These are phyloP conservation scores for Agrocybe pediades DNA, from an alignment of 768 basidiomycete species.

Conservation along the genomic window DNA sequence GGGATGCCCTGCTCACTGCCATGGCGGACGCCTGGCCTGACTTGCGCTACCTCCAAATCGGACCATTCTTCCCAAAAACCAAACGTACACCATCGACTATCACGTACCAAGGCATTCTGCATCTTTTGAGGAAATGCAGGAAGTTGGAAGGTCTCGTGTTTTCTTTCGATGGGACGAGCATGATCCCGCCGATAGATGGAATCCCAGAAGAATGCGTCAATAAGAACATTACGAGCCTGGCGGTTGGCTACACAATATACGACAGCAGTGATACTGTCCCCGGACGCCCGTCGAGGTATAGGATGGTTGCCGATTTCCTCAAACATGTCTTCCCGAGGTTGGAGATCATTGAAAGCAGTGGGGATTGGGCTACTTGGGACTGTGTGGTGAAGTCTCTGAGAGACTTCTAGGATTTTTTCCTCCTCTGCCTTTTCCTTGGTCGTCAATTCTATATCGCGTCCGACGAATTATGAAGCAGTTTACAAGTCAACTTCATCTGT, in stretches of 20 bases:
- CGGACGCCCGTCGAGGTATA: not conserved
- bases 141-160: constrained; percentile 5
- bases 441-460: too few relatives aligned
- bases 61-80: constrained; percentile 8
- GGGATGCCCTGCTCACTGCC: constrained; percentile 7
- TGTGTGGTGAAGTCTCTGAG: too few relatives aligned
- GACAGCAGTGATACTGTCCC: not conserved
- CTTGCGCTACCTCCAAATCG: constrained; percentile 10
- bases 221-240: constrained; percentile 9
- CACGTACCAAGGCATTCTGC: constrained; percentile 8
- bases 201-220: constrained; percentile 4
- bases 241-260: constrained; percentile 5
- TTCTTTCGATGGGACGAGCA: constrained; percentile 6
- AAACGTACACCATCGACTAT: not conserved
- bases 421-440: too few relatives aligned
- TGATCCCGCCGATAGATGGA: not conserved
- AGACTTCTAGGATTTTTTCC: too few relatives aligned
- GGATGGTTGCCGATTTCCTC: not conserved
- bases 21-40: constrained; percentile 17
- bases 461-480: too few relatives aligned
- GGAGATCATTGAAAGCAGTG: too few relatives aligned
- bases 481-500: too few relatives aligned
- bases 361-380: too few relatives aligned
- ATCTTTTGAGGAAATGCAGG: constrained; percentile 8
- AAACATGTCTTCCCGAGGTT: not conserved